phyloP scores from a whole-genome alignment of 352 stramenopile genomes.

The Phytopythium kandeliae region DNA sequence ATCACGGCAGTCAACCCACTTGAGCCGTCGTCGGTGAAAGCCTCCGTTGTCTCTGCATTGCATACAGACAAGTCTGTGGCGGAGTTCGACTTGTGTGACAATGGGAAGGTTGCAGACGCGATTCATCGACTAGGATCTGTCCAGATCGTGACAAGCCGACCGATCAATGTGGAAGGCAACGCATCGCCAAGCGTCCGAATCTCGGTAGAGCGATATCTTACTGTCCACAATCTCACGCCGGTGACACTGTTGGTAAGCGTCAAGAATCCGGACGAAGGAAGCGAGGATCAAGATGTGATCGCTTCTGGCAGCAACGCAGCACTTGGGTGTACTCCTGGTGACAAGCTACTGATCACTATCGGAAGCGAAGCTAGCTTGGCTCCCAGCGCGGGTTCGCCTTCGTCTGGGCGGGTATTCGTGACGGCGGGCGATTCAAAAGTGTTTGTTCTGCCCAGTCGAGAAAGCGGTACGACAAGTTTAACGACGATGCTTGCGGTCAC shows the following conservation, averaged over 20 bases:
- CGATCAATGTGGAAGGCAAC: slow-evolving; percentile 1
- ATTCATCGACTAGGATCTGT: neutral
- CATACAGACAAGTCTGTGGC: neutral
- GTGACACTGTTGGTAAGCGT: slow-evolving; percentile 14
- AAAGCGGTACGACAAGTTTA: slow-evolving; percentile 9
- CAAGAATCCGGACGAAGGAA: slow-evolving; percentile 10
- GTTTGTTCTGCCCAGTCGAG: slow-evolving; percentile 13
- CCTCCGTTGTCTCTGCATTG: neutral
- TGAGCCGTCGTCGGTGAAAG: neutral
- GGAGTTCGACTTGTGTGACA: neutral
- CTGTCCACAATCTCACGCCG: slow-evolving; percentile 26
- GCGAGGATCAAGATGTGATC: slow-evolving; percentile 1
- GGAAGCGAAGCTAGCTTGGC: slow-evolving; percentile 7
- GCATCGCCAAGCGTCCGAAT: slow-evolving; percentile 3
- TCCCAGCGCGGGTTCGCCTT: neutral
- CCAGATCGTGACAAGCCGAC: neutral
- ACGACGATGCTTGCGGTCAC: slow-evolving; percentile 28
- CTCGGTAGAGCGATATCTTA: slow-evolving; percentile 10
- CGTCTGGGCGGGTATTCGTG: slow-evolving; percentile 19
- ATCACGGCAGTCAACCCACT: slow-evolving; percentile 3
- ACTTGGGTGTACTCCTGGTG: slow-evolving; percentile 7
- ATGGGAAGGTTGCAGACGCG: neutral
- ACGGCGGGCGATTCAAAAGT: slow-evolving; percentile 29
- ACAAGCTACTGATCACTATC: slow-evolving; percentile 23
- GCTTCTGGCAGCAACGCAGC: neutral